Evolutionary conservation across 2,329 filamentous ascomycete species (phyloP), one percentile per base, ranked within the genome.

Genomic region (Colletotrichum sp.): DNA sequence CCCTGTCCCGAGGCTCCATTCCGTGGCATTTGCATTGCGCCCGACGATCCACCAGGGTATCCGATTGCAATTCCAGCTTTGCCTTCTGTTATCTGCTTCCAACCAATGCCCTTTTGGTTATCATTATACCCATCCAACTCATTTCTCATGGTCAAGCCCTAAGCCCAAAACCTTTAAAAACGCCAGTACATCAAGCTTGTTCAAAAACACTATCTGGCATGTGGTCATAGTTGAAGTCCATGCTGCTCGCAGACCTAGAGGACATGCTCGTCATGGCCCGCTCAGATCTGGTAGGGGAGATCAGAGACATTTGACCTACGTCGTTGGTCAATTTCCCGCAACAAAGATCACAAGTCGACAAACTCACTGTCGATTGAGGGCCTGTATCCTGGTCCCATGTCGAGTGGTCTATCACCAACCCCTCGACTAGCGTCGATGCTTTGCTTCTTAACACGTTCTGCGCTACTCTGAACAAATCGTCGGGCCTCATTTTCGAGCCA

Each of bases 401-500:
- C 69, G 49, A 78, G 57, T 69, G 74, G 52, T 62, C 63, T 60
- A 12, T 71, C 39, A 21, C 63, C 68, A 24, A 24, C 15, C 67
- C 30, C 28, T 70, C 71, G 68, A 49, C 73, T 28, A 39, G 30
- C n/a, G 34, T 65, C 74, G n/a, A 70, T n/a, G 28, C 69, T 78
- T 34, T 67, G 65, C n/a, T 67, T 69, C 30, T 76, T 74, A 13
- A 77, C 72, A 21, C 80, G 78, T 67, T 84, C 81, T 52, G 82
- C 79, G 6, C 81, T 78, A 12, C 79, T 81, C 34, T 86, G 81
- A 7, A 90, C 88, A 72, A 89, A 89, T n/a, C 82, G 85, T 64
- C 84, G 85, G 4, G 90, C 89, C 80, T 90, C 88, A 71, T 85
- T 88, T 67, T 89, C 85, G 55, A 91, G 84, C 90, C 90, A 92